Conservation (phyloP, 2,329 filamentous ascomycete species). For the Escovopsis sp. region DNA sequence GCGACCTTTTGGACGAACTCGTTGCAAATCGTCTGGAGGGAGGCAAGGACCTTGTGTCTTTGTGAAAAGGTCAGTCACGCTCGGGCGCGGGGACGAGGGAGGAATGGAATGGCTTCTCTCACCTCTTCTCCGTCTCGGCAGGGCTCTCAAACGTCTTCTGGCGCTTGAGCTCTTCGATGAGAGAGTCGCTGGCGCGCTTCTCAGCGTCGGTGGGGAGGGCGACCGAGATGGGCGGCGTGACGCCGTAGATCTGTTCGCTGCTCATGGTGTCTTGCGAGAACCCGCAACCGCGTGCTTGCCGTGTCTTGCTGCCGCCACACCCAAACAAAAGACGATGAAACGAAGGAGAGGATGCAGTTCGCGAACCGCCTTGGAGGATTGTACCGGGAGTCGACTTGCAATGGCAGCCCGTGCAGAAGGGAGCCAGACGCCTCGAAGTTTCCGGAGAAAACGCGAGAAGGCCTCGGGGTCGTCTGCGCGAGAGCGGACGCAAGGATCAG, state of each 20-base stretch:
- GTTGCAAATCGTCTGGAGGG: constrained; percentile 65
- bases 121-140: constrained; percentile 75
- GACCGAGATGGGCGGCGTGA: constrained; percentile 73
- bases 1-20: constrained; percentile 81
- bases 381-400: too few relatives aligned
- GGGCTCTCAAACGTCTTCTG: constrained; percentile 87
- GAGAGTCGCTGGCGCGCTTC: constrained; percentile 57
- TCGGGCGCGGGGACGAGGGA: neutral
- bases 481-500: too few relatives aligned
- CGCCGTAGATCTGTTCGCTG: constrained; percentile 37
- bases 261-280: constrained; percentile 14
- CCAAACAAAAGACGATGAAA: too few relatives aligned
- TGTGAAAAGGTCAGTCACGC: neutral
- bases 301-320: neutral
- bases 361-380: too few relatives aligned
- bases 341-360: too few relatives aligned
- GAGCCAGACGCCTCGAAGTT: too few relatives aligned
- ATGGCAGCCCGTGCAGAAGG: too few relatives aligned
- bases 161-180: constrained; percentile 70
- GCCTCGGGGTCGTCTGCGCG: too few relatives aligned
- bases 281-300: neutral
- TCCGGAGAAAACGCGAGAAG: too few relatives aligned
- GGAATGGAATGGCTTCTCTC: constrained; percentile 8
- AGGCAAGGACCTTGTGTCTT: constrained; percentile 58
- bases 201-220: constrained; percentile 64